Evolutionary conservation across 768 basidiomycete genomes (phyloP).

Genomic region (Tricholoma bakamatsutake): DNA sequence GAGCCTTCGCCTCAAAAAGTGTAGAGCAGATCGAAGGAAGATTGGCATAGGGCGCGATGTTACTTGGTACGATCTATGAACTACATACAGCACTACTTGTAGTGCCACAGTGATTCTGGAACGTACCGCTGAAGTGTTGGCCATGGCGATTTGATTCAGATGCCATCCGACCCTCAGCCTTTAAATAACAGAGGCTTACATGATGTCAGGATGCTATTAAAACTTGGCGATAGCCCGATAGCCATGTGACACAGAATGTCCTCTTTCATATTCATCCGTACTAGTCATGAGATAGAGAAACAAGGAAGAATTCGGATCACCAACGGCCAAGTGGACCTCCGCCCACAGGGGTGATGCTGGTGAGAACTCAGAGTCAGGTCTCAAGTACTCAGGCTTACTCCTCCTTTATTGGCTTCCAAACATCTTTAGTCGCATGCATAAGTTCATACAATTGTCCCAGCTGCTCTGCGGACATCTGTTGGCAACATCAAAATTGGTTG

Average conservation of each 20-base stretch:
- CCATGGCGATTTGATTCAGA: conserved; percentile 22
- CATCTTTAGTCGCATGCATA: conserved; percentile 84
- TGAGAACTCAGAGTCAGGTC: too few species aligned
- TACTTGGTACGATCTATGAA: conserved; percentile 35
- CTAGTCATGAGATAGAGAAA: neutral
- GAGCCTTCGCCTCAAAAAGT: conserved; percentile 63
- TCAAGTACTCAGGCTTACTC: conserved; percentile 8
- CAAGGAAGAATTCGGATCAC: neutral
- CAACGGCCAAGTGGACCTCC: neutral
- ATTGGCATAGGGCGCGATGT: conserved; percentile 38
- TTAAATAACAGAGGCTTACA: neutral
- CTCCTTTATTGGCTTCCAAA: conserved; percentile 63
- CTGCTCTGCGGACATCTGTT: conserved; percentile 85
- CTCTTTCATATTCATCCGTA: neutral
- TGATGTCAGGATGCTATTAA: neutral
- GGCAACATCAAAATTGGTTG: neutral
- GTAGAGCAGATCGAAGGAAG: conserved; percentile 44
- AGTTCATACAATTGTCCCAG: conserved; percentile 92
- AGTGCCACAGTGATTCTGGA: neutral
- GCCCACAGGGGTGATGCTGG: neutral
- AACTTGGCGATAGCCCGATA: neutral
- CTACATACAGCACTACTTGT: neutral
- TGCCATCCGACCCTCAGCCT: neutral
- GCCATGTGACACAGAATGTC: neutral
- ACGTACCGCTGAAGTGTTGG: conserved; percentile 21